Percentiles rank a stretch among this genome's conserved stretches.
Conservation (phyloP, 2,329 filamentous ascomycete genomes). For the Penicillium griseofulvum region DNA sequence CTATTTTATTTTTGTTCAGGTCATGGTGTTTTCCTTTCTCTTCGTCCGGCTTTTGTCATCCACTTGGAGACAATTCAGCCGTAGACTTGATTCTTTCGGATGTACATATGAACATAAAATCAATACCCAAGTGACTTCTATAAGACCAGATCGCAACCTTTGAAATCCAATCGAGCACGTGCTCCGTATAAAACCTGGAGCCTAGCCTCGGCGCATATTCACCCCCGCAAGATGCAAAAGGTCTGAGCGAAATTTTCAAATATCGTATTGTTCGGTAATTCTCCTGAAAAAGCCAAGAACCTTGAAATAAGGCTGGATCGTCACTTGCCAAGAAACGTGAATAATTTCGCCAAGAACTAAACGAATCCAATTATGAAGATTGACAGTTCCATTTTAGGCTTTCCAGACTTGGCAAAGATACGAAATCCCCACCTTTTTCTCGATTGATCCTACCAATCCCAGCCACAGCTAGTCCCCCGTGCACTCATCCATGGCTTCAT, state of each 20-base stretch:
- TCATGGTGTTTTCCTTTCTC: background rate
- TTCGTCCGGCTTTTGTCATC: background rate
- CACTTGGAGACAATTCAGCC: background rate
- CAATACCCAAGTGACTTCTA: slow-evolving; percentile 2
- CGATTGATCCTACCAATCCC: background rate
- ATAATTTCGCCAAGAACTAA: background rate
- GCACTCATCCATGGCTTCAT: background rate
- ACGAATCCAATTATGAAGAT: no score
- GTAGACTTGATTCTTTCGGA: background rate
- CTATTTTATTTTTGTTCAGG: background rate
- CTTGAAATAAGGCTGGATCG: slow-evolving; percentile 1
- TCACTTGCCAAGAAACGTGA: background rate
- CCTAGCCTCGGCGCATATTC: no score
- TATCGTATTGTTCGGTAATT: no score
- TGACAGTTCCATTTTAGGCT: background rate
- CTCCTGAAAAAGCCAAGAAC: background rate
- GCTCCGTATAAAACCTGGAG: no score
- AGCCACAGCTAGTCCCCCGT: background rate
- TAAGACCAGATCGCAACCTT: no score
- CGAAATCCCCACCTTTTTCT: background rate
- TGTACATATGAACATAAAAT: slow-evolving; percentile 7
- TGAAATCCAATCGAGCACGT: no score
- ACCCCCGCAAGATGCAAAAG: no score
- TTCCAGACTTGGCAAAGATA: background rate
- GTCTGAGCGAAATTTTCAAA: no score